phyloP scores from a whole-genome alignment of 1,139 yeast genomes.

The Debaryomycetaceae sp. region DNA sequence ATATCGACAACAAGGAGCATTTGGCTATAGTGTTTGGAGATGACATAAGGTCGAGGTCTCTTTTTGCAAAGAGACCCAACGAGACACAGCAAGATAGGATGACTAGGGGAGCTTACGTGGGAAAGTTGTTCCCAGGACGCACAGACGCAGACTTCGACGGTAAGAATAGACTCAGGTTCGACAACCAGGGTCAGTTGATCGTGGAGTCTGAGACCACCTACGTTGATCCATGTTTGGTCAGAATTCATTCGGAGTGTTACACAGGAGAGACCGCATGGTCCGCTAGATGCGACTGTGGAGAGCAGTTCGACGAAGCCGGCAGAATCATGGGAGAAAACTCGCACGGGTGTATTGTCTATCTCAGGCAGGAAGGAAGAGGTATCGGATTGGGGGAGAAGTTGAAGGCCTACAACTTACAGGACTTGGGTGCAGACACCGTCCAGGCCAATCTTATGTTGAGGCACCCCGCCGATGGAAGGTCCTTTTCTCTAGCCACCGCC shows the following conservation, averaged over 20 bases:
- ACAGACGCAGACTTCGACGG: constrained; percentile 62
- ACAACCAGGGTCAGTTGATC: constrained; percentile 48
- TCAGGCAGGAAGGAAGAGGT: constrained; percentile 98
- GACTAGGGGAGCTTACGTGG: constrained; percentile 96
- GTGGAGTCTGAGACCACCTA: constrained; percentile 33
- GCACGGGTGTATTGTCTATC: constrained; percentile 89
- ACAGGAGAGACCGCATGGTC: constrained; percentile 99
- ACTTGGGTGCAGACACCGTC: constrained; percentile 96
- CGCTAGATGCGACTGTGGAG: constrained; percentile 98
- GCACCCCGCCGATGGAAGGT: constrained; percentile 96
- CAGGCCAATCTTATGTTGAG: constrained; percentile 89
- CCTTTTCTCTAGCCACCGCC: constrained; percentile 91
- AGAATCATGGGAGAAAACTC: constrained; percentile 83
- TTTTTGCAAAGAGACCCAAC: constrained; percentile 57
- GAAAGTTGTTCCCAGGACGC: constrained; percentile 85
- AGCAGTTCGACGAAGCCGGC: constrained; percentile 98
- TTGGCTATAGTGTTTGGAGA: constrained; percentile 96
- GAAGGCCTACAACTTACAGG: constrained; percentile 95
- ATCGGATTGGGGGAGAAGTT: constrained; percentile 95
- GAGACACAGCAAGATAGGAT: constrained; percentile 91
- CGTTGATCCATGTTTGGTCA: constrained; percentile 51
- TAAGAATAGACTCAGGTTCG: constrained; percentile 42
- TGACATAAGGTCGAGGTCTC: constrained; percentile 71
- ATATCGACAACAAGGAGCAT: constrained; percentile 89
- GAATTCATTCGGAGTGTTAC: constrained; percentile 96